phyloP scores from a whole-genome alignment of 208 protist species.

The Tritrichomonas foetus region DNA sequence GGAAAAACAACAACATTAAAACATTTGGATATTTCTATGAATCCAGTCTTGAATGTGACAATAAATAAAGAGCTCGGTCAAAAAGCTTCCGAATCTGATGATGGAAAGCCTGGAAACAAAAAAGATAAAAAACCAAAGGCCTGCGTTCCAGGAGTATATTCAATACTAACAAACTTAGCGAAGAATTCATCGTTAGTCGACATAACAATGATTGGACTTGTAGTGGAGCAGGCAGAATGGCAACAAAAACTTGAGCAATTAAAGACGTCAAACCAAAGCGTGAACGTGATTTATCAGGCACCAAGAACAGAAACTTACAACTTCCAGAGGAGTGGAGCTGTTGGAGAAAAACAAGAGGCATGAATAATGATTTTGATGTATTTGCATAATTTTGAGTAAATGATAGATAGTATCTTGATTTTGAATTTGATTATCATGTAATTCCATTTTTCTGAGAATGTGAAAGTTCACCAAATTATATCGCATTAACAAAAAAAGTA shows the following conservation, averaged over 20 bases:
- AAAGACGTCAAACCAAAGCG: neutral
- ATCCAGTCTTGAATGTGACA: slow-evolving; percentile 24
- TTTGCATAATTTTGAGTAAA: too few species aligned
- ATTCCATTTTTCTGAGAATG: too few species aligned
- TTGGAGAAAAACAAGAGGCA: too few species aligned
- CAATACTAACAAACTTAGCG: neutral
- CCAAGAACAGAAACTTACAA: neutral
- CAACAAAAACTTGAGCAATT: neutral
- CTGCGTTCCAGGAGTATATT: neutral
- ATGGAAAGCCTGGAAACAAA: neutral
- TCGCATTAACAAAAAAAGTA: too few species aligned
- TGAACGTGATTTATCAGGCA: neutral
- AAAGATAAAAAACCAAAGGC: slow-evolving; percentile 36
- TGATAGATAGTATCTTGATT: too few species aligned
- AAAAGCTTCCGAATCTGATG: neutral
- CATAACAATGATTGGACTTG: neutral
- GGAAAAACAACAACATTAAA: neutral
- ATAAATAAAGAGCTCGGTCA: neutral
- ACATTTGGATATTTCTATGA: neutral
- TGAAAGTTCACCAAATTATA: too few species aligned
- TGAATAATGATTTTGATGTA: too few species aligned
- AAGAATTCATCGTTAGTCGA: neutral
- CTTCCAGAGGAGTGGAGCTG: too few species aligned
- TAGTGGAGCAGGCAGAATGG: neutral
- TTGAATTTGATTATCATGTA: too few species aligned